Conservation (phyloP, 1,284 basidiomycete species). For the Phylloporus sp. region DNA sequence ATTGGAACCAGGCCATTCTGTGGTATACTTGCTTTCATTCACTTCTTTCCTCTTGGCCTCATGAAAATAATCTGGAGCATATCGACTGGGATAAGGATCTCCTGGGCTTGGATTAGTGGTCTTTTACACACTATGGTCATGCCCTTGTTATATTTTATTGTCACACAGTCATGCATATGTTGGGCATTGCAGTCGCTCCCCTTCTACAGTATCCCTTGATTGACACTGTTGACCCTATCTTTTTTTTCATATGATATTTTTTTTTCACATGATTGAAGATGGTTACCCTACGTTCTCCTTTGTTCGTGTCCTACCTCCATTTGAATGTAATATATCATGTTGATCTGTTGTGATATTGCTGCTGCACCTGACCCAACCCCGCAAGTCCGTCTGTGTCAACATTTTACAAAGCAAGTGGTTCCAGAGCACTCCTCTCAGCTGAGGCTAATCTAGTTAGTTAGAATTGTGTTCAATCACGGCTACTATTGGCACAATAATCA, state of each 20-base stretch:
- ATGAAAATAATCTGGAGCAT: neutral
- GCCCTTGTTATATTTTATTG: constrained; percentile 6
- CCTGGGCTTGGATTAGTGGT: neutral
- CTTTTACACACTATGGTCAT: neutral
- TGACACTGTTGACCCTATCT: neutral
- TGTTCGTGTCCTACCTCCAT: too few species aligned
- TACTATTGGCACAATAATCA: too few species aligned
- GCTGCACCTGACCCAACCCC: too few species aligned
- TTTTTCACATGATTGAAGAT: neutral
- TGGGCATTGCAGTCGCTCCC: neutral
- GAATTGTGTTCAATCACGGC: too few species aligned
- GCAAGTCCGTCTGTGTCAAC: too few species aligned
- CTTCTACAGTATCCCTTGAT: neutral
- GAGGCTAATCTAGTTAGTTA: too few species aligned
- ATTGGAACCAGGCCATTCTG: constrained; percentile 7
- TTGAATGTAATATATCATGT: too few species aligned
- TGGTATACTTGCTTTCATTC: constrained; percentile 8
- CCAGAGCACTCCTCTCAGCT: too few species aligned
- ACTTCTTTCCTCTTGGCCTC: constrained; percentile 7
- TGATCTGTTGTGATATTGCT: too few species aligned
- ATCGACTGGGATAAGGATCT: constrained; percentile 11
- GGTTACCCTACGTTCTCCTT: neutral
- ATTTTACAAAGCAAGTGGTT: too few species aligned
- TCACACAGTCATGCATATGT: neutral
- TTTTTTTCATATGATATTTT: constrained; percentile 1